Conservation (phyloP, 306 rosid genomes). For the Vicia sativa region DNA sequence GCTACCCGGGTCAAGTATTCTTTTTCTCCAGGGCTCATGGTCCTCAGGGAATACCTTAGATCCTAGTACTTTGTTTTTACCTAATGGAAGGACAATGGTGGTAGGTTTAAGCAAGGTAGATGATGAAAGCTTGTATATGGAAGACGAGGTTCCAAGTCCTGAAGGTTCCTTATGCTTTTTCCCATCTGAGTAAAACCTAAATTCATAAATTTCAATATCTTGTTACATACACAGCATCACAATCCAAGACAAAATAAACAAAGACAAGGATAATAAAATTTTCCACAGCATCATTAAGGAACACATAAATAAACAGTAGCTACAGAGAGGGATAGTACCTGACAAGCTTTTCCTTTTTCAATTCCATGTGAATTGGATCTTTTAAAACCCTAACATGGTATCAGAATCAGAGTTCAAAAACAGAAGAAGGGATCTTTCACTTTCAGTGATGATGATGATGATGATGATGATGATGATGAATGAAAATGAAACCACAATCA, state of each 20-base stretch:
- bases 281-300: too few species aligned
- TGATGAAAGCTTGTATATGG: slow-evolving; percentile 54
- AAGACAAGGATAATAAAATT: too few species aligned
- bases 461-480: too few species aligned
- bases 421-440: not conserved
- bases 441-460: too few species aligned
- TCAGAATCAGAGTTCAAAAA: not conserved
- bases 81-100: slow-evolving; percentile 49
- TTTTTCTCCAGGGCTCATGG: slow-evolving; percentile 74
- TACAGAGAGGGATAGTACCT: slow-evolving; percentile 25
- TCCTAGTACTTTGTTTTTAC: slow-evolving; percentile 53
- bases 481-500: too few species aligned
- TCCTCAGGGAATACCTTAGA: slow-evolving; percentile 79
- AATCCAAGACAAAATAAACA: too few species aligned
- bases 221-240: slow-evolving; percentile 34
- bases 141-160: slow-evolving; percentile 56
- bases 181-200: slow-evolving; percentile 72
- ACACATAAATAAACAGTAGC: too few species aligned
- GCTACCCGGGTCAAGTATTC: slow-evolving; percentile 93
- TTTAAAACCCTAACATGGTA: slow-evolving; percentile 42
- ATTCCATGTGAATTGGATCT: slow-evolving; percentile 56
- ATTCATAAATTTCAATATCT: slow-evolving; percentile 17
- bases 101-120: slow-evolving; percentile 53
- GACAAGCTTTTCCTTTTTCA: slow-evolving; percentile 76
- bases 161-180: slow-evolving; percentile 54